These are phyloP conservation scores for Grigorovia transvaalensis DNA, from an alignment of 805 yeast genomes.

Conservation along the genomic window DNA sequence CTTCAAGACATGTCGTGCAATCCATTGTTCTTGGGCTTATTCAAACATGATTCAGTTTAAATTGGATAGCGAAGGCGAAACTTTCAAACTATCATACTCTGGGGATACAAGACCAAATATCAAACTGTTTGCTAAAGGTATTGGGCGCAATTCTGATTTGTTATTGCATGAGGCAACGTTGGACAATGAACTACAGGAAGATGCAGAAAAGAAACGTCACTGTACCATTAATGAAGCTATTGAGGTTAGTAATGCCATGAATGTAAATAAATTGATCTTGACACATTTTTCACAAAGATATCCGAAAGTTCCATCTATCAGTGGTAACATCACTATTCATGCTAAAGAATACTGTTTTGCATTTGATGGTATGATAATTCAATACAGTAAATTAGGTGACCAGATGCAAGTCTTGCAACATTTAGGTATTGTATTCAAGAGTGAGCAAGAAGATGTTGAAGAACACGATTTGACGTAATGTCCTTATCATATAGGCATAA, in stretches of 20 bases:
- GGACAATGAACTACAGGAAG: slow-evolving; percentile 65
- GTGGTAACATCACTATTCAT: slow-evolving; percentile 19
- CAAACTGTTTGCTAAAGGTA: slow-evolving; percentile 41
- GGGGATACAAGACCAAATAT: slow-evolving; percentile 89
- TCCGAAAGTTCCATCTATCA: slow-evolving; percentile 41
- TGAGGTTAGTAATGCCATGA: slow-evolving; percentile 57
- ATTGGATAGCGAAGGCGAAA: slow-evolving; percentile 16
- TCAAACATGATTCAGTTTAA: slow-evolving; percentile 46
- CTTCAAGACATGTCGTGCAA: slow-evolving; percentile 60
- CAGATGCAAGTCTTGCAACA: slow-evolving; percentile 23
- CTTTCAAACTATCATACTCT: slow-evolving; percentile 73
- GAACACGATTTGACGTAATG: background rate
- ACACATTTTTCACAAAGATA: slow-evolving; percentile 94
- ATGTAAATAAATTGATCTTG: slow-evolving; percentile 55
- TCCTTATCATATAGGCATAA: no score
- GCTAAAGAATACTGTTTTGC: slow-evolving; percentile 40
- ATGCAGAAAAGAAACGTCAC: slow-evolving; percentile 75
- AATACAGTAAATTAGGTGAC: slow-evolving; percentile 35
- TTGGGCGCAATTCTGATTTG: slow-evolving; percentile 60
- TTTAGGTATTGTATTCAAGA: slow-evolving; percentile 24
- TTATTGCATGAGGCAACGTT: slow-evolving; percentile 90
- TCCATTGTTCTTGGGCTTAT: slow-evolving; percentile 79
- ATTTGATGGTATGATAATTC: slow-evolving; percentile 54
- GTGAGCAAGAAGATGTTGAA: slow-evolving; percentile 20
- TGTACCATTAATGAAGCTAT: slow-evolving; percentile 86